Conservation (phyloP, 306 rosid genomes). For the Vachellia pachyceras region DNA sequence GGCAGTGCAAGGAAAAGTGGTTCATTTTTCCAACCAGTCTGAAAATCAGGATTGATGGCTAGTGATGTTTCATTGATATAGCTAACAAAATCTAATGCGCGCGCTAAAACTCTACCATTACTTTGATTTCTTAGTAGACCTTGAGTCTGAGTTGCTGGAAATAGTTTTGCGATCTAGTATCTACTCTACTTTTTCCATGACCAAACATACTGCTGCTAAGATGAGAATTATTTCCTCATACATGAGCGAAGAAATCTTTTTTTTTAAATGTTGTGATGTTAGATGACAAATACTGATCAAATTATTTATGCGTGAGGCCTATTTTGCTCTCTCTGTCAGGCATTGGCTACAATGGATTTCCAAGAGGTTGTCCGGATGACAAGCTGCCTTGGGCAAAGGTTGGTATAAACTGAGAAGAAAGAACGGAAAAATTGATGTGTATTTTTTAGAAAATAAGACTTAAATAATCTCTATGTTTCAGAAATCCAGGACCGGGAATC, state of each 20-base stretch:
- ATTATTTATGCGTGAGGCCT: neutral
- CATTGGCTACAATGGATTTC: conserved; percentile 95
- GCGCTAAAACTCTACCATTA: neutral
- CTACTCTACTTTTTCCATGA: neutral
- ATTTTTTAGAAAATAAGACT: conserved; percentile 5
- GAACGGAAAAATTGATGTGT: neutral
- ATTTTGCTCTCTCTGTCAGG: conserved; percentile 51
- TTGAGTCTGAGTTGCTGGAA: neutral
- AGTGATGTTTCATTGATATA: neutral
- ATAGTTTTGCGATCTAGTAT: neutral
- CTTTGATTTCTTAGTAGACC: neutral
- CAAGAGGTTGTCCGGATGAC: conserved; percentile 97
- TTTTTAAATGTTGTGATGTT: neutral
- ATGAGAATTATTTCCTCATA: neutral
- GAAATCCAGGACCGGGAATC: conserved; percentile 85
- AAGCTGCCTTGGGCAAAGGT: conserved; percentile 98
- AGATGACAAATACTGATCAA: neutral
- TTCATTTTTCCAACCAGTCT: neutral
- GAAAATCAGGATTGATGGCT: neutral
- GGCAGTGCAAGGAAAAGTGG: neutral
- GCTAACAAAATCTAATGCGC: neutral
- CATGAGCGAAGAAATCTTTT: neutral
- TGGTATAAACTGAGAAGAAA: conserved; percentile 21
- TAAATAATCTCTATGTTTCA: conserved; percentile 42
- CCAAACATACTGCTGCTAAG: neutral